Evolutionary conservation across 768 basidiomycete species (phyloP).

Genomic region (Leccinum uliginosum): DNA sequence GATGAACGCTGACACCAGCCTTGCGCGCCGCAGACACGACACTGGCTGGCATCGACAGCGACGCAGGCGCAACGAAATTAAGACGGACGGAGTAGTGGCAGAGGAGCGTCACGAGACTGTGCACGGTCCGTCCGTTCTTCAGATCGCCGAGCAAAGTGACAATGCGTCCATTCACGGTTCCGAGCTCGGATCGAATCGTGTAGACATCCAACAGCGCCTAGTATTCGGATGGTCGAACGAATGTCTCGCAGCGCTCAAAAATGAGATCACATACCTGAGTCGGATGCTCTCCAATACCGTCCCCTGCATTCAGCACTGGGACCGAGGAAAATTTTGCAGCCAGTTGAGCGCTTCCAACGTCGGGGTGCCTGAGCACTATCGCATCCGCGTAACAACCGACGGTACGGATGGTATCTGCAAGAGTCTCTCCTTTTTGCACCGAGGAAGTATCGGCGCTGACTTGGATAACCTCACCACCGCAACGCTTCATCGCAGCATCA

Average conservation of each 20-base stretch:
- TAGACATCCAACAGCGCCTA: constrained; percentile 87
- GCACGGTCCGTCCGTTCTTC: constrained; percentile 97
- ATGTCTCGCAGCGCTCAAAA: not conserved
- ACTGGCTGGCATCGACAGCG: constrained; percentile 82
- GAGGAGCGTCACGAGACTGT: constrained; percentile 89
- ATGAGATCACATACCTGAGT: constrained; percentile 62
- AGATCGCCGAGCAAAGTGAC: constrained; percentile 92
- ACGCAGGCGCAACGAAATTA: constrained; percentile 90
- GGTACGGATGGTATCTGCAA: constrained; percentile 91
- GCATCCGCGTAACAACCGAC: constrained; percentile 94
- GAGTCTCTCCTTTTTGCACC: constrained; percentile 87
- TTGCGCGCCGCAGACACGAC: constrained; percentile 82
- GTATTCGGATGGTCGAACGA: constrained; percentile 6
- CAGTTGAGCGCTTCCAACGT: constrained; percentile 86
- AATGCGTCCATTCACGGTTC: constrained; percentile 94
- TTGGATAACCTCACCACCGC: constrained; percentile 92
- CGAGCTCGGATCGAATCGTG: constrained; percentile 96
- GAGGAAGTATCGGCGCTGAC: constrained; percentile 80
- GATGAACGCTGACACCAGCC: constrained; percentile 72
- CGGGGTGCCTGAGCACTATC: constrained; percentile 91
- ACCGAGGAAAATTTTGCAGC: constrained; percentile 97
- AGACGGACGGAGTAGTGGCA: constrained; percentile 90
- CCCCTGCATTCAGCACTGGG: constrained; percentile 94
- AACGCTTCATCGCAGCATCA: constrained; percentile 98
- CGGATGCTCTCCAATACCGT: constrained; percentile 96